Evolutionary conservation across 441 rosid species (phyloP), one percentile per base, ranked within the genome.

Genomic region (Theobroma grandiflorum): DNA sequence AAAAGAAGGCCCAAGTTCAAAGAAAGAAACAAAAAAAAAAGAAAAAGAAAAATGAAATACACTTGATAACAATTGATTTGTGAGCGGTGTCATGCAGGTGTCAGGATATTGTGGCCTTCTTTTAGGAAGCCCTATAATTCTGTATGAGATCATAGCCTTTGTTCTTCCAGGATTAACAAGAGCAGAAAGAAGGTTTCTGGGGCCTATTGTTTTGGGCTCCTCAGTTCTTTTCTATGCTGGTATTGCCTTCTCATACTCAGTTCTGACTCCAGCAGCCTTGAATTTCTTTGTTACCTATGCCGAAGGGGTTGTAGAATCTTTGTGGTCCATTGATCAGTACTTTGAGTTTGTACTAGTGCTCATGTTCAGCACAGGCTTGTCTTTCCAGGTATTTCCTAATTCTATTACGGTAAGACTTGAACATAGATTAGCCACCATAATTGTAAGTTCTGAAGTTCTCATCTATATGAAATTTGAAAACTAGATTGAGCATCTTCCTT

Each of bases 271-370:
- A 57, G 99, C 98, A 73, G 99, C 99, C 78, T 88, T 96, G 80
- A 96, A 94, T 81, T 96, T 94, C 92, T 96, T 96, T 75, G 98
- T 96, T 55, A 90, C 80, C 78, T 96, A 96, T 64, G 98, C 99
- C 3, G 99, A 95, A 89, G 99, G 99, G 57, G 98, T 85, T 71
- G 99, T 94, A 35, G 99, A 95, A 85, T 96, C 98, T 59, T 64
- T 96, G 66, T 96, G 98, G 99, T 96, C 99, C 80, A 96, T 96
- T 74, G 99, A 96, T 86, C 99, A 93, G 81, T 96, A 96, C 92
- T 96, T 94, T 37, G 98, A 93, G 92, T 94, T 96, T 82, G 98
- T 96, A 47, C 94, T 96, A 33, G 97, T 96, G 77, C 98, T 96
- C 78, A 92, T 96, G 98, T 96, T 96, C 94, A 94, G 99, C 90